Percentiles rank a stretch among this genome's conserved stretches.
These are phyloP conservation scores for Albizia julibrissin DNA, from an alignment of 306 rosid genomes.

Conservation along the genomic window DNA sequence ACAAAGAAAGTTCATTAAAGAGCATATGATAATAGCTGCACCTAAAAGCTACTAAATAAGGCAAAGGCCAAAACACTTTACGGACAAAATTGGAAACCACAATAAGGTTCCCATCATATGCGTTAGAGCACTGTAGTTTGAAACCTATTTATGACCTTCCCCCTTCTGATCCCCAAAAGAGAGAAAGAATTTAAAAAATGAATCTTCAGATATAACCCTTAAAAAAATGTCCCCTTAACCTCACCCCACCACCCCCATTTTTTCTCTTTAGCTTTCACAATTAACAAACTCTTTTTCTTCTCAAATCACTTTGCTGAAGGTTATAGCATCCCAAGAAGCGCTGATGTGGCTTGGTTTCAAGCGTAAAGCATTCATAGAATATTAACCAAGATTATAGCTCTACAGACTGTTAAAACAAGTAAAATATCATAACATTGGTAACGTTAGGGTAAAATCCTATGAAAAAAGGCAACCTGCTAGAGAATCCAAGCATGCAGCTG, in stretches of 20 bases:
- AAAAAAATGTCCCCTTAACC: not conserved
- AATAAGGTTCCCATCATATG: not conserved
- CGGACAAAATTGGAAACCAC: not conserved
- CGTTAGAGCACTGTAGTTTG: not conserved
- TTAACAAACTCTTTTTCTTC: not conserved
- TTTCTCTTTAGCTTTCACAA: not conserved
- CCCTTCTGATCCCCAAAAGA: not conserved
- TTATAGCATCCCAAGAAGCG: not conserved
- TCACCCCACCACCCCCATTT: not conserved
- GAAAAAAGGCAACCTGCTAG: slow-evolving; percentile 73
- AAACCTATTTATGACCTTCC: not conserved
- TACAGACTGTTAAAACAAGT: slow-evolving; percentile 4
- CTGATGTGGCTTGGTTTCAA: not conserved
- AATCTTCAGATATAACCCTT: not conserved
- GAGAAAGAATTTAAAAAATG: not conserved
- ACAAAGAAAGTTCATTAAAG: not conserved
- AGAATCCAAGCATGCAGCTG: slow-evolving; percentile 85
- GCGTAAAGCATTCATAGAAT: not conserved
- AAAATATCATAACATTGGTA: slow-evolving; percentile 16
- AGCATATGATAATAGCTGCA: slow-evolving; percentile 8
- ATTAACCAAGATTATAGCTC: slow-evolving; percentile 14
- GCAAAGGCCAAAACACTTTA: not conserved
- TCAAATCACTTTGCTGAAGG: slow-evolving; percentile 19
- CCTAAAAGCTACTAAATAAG: slow-evolving; percentile 5
- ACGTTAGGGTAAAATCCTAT: slow-evolving; percentile 1